Evolutionary conservation across 2,329 filamentous ascomycete genomes (phyloP).

Genomic region (Hirsutella thompsonii): DNA sequence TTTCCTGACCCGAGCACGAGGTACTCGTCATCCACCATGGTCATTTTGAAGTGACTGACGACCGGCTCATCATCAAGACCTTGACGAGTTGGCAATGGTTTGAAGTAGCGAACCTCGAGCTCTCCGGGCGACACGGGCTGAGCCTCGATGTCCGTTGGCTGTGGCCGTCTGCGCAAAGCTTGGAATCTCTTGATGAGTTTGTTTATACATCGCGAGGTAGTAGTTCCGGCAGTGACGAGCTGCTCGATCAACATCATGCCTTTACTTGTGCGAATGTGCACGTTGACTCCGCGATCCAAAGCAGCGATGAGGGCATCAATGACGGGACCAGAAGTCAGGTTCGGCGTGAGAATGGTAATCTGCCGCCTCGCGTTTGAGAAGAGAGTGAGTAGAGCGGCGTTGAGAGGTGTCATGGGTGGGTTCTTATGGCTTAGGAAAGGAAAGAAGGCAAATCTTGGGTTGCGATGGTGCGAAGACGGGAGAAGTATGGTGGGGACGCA

Average conservation of each 20-base stretch:
- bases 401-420: constrained; percentile 54
- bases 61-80: constrained; percentile 43
- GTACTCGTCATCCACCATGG: constrained; percentile 55
- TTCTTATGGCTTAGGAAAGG: constrained; percentile 36
- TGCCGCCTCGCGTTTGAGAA: constrained; percentile 41
- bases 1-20: constrained; percentile 69
- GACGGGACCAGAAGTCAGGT: constrained; percentile 56
- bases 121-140: constrained; percentile 28
- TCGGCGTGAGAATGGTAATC: constrained; percentile 66
- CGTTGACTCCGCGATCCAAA: constrained; percentile 51
- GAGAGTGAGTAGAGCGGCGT: constrained; percentile 48
- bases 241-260: constrained; percentile 70
- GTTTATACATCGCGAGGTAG: constrained; percentile 51
- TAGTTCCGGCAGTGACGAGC: constrained; percentile 65
- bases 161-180: constrained; percentile 9
- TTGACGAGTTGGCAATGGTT: constrained; percentile 18
- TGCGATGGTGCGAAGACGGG: constrained; percentile 60
- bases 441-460: constrained; percentile 49
- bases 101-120: constrained; percentile 48
- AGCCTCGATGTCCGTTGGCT: constrained; percentile 25
- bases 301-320: constrained; percentile 48
- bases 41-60: constrained; percentile 67
- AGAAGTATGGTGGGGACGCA: constrained; percentile 48
- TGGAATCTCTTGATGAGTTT: constrained; percentile 44
- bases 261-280: constrained; percentile 54